A percentile compares a stretch with the other conserved stretches of the same genome.
Evolutionary conservation across 768 basidiomycete species (phyloP).

Genomic region (Candolleomyces aberdarensis): DNA sequence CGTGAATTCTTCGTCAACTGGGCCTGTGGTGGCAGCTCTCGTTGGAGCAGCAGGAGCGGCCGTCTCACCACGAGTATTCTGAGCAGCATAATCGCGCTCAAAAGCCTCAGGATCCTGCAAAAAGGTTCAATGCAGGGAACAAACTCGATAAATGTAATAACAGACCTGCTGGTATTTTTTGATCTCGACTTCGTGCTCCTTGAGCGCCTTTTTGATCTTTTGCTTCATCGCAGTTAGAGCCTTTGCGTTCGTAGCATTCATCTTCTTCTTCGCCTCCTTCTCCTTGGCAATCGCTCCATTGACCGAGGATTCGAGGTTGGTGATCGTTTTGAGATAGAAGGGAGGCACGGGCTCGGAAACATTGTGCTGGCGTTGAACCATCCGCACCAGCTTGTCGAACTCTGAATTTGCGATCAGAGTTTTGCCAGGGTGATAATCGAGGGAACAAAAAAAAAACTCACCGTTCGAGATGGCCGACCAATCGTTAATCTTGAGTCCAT

Average conservation of each 20-base stretch:
- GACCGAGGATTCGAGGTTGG: slow-evolving; percentile 73
- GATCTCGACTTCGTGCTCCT: slow-evolving; percentile 84
- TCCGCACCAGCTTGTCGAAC: slow-evolving; percentile 91
- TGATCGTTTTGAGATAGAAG: slow-evolving; percentile 75
- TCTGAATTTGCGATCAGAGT: slow-evolving; percentile 45
- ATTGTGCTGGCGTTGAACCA: slow-evolving; percentile 86
- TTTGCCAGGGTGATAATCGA: not conserved
- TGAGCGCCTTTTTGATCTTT: slow-evolving; percentile 87
- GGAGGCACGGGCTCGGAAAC: slow-evolving; percentile 83
- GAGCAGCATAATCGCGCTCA: slow-evolving; percentile 65
- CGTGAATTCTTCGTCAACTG: slow-evolving; percentile 69
- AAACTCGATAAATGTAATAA: slow-evolving; percentile 1
- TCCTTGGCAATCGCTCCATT: slow-evolving; percentile 75
- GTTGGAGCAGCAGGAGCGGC: slow-evolving; percentile 33
- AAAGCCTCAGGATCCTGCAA: slow-evolving; percentile 87
- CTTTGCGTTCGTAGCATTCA: slow-evolving; percentile 91
- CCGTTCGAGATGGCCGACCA: slow-evolving; percentile 92
- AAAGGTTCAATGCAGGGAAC: not conserved
- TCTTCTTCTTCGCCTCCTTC: slow-evolving; percentile 93
- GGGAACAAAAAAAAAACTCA: slow-evolving; percentile 29
- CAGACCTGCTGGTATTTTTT: slow-evolving; percentile 77
- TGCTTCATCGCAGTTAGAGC: slow-evolving; percentile 98
- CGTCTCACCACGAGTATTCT: slow-evolving; percentile 25
- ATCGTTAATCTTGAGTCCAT: slow-evolving; percentile 94
- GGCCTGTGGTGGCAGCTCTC: slow-evolving; percentile 40